phyloP scores from a whole-genome alignment of 352 stramenopile species.

The Phytophthora meadii region DNA sequence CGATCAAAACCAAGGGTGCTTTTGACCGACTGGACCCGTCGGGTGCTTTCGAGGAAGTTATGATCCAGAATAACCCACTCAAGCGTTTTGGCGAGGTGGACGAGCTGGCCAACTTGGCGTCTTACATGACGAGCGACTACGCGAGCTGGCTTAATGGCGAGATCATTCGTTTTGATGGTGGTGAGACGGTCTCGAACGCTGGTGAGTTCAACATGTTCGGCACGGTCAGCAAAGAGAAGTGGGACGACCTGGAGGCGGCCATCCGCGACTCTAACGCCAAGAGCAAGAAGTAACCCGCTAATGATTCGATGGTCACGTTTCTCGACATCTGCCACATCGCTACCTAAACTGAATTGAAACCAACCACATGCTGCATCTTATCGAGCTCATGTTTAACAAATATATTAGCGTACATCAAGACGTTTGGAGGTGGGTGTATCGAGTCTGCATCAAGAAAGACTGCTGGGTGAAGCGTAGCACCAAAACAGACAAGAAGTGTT shows the following conservation, averaged over 20 bases:
- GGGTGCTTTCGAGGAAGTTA: slow-evolving; percentile 68
- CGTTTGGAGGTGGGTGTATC: background rate
- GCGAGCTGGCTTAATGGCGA: slow-evolving; percentile 85
- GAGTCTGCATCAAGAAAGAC: slow-evolving; percentile 1
- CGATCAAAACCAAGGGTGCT: slow-evolving; percentile 91
- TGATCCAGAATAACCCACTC: slow-evolving; percentile 75
- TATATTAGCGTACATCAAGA: background rate
- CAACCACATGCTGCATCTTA: slow-evolving; percentile 14
- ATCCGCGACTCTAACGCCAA: slow-evolving; percentile 74
- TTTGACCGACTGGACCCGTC: slow-evolving; percentile 83
- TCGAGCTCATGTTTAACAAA: slow-evolving; percentile 8
- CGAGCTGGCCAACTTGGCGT: slow-evolving; percentile 80
- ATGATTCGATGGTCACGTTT: background rate
- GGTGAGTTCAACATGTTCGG: slow-evolving; percentile 87
- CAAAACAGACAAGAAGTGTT: slow-evolving; percentile 17
- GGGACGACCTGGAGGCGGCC: slow-evolving; percentile 71
- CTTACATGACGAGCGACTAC: slow-evolving; percentile 83
- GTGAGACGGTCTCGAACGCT: slow-evolving; percentile 75
- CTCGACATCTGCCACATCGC: slow-evolving; percentile 3
- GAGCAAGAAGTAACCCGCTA: slow-evolving; percentile 50
- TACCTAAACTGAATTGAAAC: slow-evolving; percentile 12
- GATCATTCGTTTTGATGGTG: slow-evolving; percentile 84
- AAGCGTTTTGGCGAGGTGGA: slow-evolving; percentile 80
- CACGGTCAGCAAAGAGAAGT: slow-evolving; percentile 64
- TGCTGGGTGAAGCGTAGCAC: background rate